Evolutionary conservation across 306 rosid genomes (phyloP), one percentile per base, ranked within the genome.

Genomic region (Vachellia pachyceras): DNA sequence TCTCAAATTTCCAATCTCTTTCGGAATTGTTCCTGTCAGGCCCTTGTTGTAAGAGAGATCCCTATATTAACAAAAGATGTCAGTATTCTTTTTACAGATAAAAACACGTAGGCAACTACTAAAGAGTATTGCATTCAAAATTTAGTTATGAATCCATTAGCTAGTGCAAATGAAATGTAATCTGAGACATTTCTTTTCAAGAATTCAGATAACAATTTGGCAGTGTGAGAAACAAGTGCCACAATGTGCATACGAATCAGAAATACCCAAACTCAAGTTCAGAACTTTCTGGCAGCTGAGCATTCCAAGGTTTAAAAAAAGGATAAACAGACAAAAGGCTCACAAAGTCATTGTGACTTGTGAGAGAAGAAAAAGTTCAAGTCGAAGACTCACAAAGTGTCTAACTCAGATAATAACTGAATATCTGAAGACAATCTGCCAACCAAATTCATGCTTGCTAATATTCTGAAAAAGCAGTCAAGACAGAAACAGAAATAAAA

Each of bases 31-130:
- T 86, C 94, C 92, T 10, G 87, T 72, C 70, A 92, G 81, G 41
- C 84, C 86, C 5, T 58, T 36, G 82, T 87, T 92, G 90, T 77
- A 85, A 69, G 97, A 92, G 66, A 92, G 89, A 85, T 92, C 97
- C 83, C 97, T 92, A 45, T 7, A 84, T 8, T 71, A 79, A 78
- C 12, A 77, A 58, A 80, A 63, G 57, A 44, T 69, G 11, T 7
- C 45, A 82, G 13, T 10, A 57, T 22, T 57, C 61, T 20, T 55
- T 55, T 55, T 20, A 55, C 20, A 20, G 29, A 55, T 22, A 54
- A 52, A 55, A 55, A 20, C 14, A 57, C 9, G 33, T 57, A 8
- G 79, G 76, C 52, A 75, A 46, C 65, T 73, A 50, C 54, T 67
- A 72, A 18, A 9, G 20, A 73, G 35, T 18, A 42, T 40, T 44